phyloP scores from a whole-genome alignment of 148 eudicot species.

The Fagopyrum homotropicum region DNA sequence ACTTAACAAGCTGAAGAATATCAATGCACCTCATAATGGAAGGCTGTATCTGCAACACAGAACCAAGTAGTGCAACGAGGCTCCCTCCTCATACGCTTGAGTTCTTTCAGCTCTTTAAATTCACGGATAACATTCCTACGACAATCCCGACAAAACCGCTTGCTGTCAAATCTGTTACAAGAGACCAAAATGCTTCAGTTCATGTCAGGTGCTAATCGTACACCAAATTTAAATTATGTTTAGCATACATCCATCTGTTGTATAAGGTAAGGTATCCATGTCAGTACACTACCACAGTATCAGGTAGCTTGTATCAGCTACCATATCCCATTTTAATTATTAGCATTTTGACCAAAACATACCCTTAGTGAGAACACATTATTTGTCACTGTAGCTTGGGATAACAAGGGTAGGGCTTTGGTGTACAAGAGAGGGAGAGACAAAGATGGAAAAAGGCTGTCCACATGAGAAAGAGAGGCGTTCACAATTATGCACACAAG shows the following conservation, averaged over 20 bases:
- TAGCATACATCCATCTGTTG: neutral
- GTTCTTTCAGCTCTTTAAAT: constrained; percentile 88
- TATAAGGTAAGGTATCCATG: neutral
- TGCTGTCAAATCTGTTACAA: constrained; percentile 82
- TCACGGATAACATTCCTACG: constrained; percentile 94
- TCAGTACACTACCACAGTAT: neutral
- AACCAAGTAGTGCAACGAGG: constrained; percentile 90
- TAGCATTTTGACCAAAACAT: neutral
- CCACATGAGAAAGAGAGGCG: neutral
- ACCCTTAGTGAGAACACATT: neutral
- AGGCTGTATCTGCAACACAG: constrained; percentile 89
- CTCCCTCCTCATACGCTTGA: constrained; percentile 76
- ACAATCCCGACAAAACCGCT: constrained; percentile 96
- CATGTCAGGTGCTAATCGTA: neutral
- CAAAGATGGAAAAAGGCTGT: neutral
- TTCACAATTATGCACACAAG: neutral
- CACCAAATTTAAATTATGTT: neutral
- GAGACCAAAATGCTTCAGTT: constrained; percentile 3
- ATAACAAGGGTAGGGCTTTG: neutral
- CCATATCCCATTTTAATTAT: neutral
- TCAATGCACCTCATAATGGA: constrained; percentile 74
- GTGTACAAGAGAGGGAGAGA: neutral
- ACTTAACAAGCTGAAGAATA: neutral
- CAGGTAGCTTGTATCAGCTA: neutral
- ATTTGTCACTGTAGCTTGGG: neutral